phyloP scores from a whole-genome alignment of 768 basidiomycete genomes.

The Kwoniella sp. region DNA sequence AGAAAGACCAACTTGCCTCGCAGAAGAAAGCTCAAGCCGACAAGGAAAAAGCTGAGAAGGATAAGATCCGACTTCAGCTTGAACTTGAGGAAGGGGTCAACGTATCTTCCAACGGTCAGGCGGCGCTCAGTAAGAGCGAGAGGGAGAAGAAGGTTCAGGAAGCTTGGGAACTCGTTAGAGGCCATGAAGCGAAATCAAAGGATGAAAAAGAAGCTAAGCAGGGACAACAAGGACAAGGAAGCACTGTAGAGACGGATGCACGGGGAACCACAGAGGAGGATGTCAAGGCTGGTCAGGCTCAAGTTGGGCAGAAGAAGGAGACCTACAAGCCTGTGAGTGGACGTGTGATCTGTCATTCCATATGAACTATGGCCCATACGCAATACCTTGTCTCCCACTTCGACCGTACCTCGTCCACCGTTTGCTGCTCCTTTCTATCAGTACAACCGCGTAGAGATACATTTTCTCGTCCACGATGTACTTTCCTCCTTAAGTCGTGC shows the following conservation, averaged over 20 bases:
- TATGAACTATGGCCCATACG: too few relatives aligned
- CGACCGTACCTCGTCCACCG: too few relatives aligned
- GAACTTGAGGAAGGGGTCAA: conserved; percentile 32
- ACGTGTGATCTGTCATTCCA: background rate
- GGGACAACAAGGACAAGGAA: background rate
- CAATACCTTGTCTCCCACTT: too few relatives aligned
- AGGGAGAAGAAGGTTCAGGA: conserved; percentile 51
- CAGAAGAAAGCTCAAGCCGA: conserved; percentile 31
- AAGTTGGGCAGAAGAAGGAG: conserved; percentile 6
- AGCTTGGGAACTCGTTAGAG: conserved; percentile 54
- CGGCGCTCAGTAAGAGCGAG: conserved; percentile 14
- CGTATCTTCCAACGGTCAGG: conserved; percentile 14
- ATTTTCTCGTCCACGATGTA: too few relatives aligned
- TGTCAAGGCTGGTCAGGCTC: conserved; percentile 25
- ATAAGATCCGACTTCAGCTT: conserved; percentile 29
- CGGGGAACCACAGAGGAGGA: conserved; percentile 36
- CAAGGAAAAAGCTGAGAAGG: conserved; percentile 22
- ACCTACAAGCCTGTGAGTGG: conserved; percentile 28
- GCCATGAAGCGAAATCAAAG: background rate
- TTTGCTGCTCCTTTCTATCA: too few relatives aligned
- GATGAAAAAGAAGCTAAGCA: conserved; percentile 3
- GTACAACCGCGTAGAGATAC: too few relatives aligned
- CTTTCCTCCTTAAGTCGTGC: too few relatives aligned
- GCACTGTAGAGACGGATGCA: conserved; percentile 29
- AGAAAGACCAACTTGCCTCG: conserved; percentile 20